Base-by-base conservation (phyloP, 768 basidiomycete genomes). In the Naganishia vishniacii region DNA sequence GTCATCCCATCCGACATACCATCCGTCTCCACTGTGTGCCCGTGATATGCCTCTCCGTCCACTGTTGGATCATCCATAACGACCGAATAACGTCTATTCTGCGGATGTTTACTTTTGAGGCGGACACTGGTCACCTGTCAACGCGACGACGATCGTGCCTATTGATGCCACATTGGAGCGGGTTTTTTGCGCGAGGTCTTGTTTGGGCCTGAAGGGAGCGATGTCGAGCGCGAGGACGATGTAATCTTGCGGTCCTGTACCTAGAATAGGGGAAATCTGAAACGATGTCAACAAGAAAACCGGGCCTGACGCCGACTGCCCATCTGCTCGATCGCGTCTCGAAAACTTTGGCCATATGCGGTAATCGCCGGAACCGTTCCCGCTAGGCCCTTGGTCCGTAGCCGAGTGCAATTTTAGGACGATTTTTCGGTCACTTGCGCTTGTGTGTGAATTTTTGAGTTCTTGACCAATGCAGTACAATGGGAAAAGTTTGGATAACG, bases 61-160 rank as follows among this genome's bases (percentile, higher is more conserved):
- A 56, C 23, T 26, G n/a, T 32, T 9, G 23, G 42, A n/a, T 44
- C 42, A 2, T 40, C 37, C 53, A 56, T 56, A 20, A 25, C 34
- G 53, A 56, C 32, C 34, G 7, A 34, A n/a, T 37, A 13, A 31
- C 2, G 9, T 40, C 34, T 37, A 4, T 34, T 16, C 6, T 11
- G n/a, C 3, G 53, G 37, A 41, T 56, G 53, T 56, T 56, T 56
- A 56, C 53, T 41, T 51, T 37, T 56, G 53, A 56, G 53, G 53
- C 53, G 53, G 31, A 25, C 15, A 41, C 37, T 56, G 20, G 20
- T 40, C 53, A 56, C 53, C 53, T 56, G 34, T 56, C 53, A 34
- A 40, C 53, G 53, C 53, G 34, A 40, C 53, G 32, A 12, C 15
- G 20, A 40, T 40, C n/a, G 18, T 37, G n/a, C 6, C 53, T 56